A percentile compares a stretch with the other conserved stretches of the same genome.
Evolutionary conservation across 345 rosid species (phyloP).

Genomic region (Lepidium africanum): DNA sequence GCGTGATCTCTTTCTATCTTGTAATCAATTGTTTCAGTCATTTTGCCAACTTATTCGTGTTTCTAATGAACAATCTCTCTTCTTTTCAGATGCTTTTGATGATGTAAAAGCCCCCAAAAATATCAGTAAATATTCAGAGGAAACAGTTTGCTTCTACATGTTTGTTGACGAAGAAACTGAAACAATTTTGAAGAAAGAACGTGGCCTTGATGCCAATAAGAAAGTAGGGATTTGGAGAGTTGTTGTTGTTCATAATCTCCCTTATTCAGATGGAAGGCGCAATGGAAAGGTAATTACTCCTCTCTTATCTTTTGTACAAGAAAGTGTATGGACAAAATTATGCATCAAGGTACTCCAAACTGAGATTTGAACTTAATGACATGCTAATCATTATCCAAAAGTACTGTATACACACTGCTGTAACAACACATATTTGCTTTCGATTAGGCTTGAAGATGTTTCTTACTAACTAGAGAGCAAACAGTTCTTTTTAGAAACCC

Average conservation of each 20-base stretch:
- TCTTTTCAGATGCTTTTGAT: slow-evolving; percentile 77
- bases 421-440: neutral
- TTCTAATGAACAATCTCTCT: slow-evolving; percentile 18
- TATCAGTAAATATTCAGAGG: slow-evolving; percentile 66
- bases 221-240: slow-evolving; percentile 89
- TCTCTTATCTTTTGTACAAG: neutral
- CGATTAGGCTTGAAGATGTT: neutral
- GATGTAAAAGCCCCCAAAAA: slow-evolving; percentile 76
- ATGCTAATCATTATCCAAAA: neutral
- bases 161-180: slow-evolving; percentile 96
- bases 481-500: neutral
- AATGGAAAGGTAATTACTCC: slow-evolving; percentile 68
- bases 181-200: slow-evolving; percentile 55
- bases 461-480: neutral
- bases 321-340: neutral
- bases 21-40: neutral
- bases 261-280: slow-evolving; percentile 85
- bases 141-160: slow-evolving; percentile 85
- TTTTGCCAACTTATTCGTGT: neutral
- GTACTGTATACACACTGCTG: neutral
- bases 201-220: slow-evolving; percentile 45
- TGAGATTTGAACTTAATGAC: neutral
- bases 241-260: slow-evolving; percentile 79
- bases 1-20: slow-evolving; percentile 1
- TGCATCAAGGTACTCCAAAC: neutral